Conservation (phyloP, 2,329 filamentous ascomycete species). For the Penicillium fuscoglaucum region DNA sequence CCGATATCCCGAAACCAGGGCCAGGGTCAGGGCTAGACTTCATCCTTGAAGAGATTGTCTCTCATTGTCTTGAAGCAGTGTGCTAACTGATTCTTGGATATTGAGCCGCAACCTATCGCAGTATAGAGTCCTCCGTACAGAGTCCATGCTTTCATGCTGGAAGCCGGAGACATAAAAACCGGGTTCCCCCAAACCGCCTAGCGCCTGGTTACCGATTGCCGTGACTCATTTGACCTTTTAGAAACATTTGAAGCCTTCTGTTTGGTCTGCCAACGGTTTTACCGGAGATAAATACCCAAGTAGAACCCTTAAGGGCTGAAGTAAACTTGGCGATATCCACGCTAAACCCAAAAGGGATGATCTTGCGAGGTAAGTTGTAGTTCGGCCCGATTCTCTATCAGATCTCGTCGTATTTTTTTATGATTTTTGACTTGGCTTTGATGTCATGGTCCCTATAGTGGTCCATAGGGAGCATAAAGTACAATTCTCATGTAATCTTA, state of each 20-base stretch:
- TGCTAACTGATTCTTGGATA: neutral
- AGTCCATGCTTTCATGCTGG: neutral
- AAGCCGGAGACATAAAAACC: neutral
- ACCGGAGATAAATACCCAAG: constrained; percentile 2
- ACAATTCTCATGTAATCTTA: neutral
- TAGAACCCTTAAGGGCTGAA: neutral
- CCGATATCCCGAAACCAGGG: neutral
- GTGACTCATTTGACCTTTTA: neutral
- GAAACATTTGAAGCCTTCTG: no score
- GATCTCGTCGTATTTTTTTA: constrained; percentile 4
- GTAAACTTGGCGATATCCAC: constrained; percentile 1
- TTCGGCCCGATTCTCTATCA: constrained; percentile 20
- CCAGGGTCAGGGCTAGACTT: neutral
- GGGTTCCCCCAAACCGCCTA: neutral
- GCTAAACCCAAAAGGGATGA: constrained; percentile 30
- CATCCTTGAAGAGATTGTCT: neutral
- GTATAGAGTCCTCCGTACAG: no score
- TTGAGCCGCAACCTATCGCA: neutral
- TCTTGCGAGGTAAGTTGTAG: constrained; percentile 26
- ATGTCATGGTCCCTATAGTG: constrained; percentile 8
- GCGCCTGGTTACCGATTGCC: neutral
- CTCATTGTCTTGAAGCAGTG: neutral
- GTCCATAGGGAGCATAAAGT: neutral
- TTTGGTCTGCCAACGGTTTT: neutral
- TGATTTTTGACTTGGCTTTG: constrained; percentile 4